Conservation (phyloP, 169 alveolate species). For the Plasmodium inui region DNA sequence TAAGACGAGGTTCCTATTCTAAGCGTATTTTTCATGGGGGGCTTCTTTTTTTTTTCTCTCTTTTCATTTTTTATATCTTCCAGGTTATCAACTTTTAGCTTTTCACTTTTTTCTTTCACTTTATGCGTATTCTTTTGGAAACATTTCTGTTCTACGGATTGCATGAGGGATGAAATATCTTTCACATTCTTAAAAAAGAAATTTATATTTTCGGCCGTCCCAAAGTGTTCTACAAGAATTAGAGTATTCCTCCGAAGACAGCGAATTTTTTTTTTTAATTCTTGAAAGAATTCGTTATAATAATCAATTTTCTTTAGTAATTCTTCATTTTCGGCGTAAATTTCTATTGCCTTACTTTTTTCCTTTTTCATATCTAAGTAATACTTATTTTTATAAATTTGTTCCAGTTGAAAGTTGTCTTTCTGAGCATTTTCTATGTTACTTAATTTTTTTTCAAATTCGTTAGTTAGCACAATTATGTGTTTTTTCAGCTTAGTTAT, state of each 20-base stretch:
- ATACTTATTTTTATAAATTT: slow-evolving; percentile 53
- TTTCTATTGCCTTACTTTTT: slow-evolving; percentile 19
- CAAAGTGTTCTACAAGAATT: slow-evolving; percentile 24
- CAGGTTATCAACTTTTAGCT: not conserved
- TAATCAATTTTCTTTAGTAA: slow-evolving; percentile 21
- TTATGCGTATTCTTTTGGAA: not conserved
- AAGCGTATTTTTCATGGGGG: slow-evolving; percentile 3
- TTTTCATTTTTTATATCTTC: slow-evolving; percentile 15
- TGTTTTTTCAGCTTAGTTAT: slow-evolving; percentile 41
- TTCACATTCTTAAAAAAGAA: slow-evolving; percentile 3
- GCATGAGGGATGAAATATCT: slow-evolving; percentile 32
- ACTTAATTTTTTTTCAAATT: slow-evolving; percentile 37
- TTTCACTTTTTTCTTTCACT: slow-evolving; percentile 20
- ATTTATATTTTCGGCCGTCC: slow-evolving; percentile 13
- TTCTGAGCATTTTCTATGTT: slow-evolving; percentile 36
- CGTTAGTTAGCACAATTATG: slow-evolving; percentile 15
- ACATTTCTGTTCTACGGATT: slow-evolving; percentile 3
- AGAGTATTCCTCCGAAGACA: not conserved
- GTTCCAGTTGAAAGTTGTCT: slow-evolving; percentile 49
- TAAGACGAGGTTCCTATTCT: slow-evolving; percentile 10
- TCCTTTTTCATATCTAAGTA: slow-evolving; percentile 49
- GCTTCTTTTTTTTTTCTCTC: not conserved
- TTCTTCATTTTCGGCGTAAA: slow-evolving; percentile 18
- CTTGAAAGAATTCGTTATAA: slow-evolving; percentile 12
- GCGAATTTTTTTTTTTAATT: slow-evolving; percentile 47